These are phyloP conservation scores for Phytopythium helicoides DNA, from an alignment of 352 stramenopile genomes.

Conservation along the genomic window DNA sequence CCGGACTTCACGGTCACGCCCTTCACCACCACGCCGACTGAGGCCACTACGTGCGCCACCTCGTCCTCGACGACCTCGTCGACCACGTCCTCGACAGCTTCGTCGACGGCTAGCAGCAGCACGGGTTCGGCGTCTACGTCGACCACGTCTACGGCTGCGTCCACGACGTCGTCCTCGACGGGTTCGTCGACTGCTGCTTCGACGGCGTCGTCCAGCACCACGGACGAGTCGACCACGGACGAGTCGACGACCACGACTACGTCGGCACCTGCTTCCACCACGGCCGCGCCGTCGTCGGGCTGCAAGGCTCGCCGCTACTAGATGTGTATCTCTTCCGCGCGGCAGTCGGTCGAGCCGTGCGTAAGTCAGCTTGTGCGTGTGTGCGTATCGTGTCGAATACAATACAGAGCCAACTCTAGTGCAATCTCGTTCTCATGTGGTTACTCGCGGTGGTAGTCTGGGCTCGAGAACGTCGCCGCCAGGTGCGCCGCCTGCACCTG, in stretches of 20 bases:
- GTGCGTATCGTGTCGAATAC: neutral
- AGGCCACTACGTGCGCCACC: too few species aligned
- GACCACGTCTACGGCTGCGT: neutral
- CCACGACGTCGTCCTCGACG: neutral
- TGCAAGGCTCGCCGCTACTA: slow-evolving; percentile 8
- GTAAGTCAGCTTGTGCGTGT: neutral
- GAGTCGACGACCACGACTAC: neutral
- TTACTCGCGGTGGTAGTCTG: slow-evolving; percentile 51
- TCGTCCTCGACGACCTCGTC: too few species aligned
- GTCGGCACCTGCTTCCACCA: neutral
- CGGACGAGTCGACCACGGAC: neutral
- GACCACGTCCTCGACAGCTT: too few species aligned
- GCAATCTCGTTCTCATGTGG: neutral
- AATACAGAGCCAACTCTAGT: neutral
- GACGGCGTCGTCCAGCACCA: neutral
- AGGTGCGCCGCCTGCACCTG: slow-evolving; percentile 69
- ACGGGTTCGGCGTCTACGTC: neutral
- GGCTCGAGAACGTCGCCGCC: slow-evolving; percentile 53
- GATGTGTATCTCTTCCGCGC: too few species aligned
- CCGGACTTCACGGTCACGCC: too few species aligned
- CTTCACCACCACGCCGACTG: too few species aligned
- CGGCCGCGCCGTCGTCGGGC: neutral
- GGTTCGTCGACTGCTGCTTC: neutral
- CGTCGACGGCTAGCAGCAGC: neutral
- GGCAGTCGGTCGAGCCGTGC: neutral